These are phyloP conservation scores for Blastobotrys americana DNA, from an alignment of 805 yeast genomes.

Conservation along the genomic window DNA sequence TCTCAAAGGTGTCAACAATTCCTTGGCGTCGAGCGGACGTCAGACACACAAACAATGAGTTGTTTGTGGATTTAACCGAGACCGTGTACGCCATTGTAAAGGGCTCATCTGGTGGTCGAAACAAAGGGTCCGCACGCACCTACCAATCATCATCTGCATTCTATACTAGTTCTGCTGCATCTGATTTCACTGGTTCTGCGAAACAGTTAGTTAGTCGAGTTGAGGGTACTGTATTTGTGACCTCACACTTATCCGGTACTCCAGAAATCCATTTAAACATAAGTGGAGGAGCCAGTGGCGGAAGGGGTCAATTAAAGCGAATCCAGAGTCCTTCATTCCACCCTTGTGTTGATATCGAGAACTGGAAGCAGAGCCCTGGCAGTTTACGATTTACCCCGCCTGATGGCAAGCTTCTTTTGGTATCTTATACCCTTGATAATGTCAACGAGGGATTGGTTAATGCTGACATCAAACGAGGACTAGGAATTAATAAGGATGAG, in stretches of 20 bases:
- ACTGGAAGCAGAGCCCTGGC: slow-evolving; percentile 45
- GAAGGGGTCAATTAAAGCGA: neutral
- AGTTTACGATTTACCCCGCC: slow-evolving; percentile 73
- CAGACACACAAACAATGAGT: slow-evolving; percentile 72
- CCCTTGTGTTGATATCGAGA: slow-evolving; percentile 50
- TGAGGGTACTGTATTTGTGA: slow-evolving; percentile 55
- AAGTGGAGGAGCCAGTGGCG: slow-evolving; percentile 27
- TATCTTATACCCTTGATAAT: slow-evolving; percentile 54
- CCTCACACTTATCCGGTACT: slow-evolving; percentile 65
- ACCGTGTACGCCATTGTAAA: slow-evolving; percentile 47
- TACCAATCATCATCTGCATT: slow-evolving; percentile 24
- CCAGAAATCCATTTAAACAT: slow-evolving; percentile 63
- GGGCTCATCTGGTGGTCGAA: slow-evolving; percentile 15
- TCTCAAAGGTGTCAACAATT: slow-evolving; percentile 22
- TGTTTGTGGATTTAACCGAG: slow-evolving; percentile 78
- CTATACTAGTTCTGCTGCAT: slow-evolving; percentile 16
- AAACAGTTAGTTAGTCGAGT: slow-evolving; percentile 34
- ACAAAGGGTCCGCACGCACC: slow-evolving; percentile 1
- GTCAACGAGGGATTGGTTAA: slow-evolving; percentile 45
- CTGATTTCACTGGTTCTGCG: slow-evolving; percentile 7
- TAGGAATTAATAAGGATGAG: slow-evolving; percentile 48
- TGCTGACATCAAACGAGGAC: slow-evolving; percentile 46
- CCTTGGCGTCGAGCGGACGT: slow-evolving; percentile 80
- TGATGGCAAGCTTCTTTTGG: slow-evolving; percentile 63
- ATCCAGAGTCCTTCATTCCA: slow-evolving; percentile 58